phyloP scores from a whole-genome alignment of 2,329 filamentous ascomycete species.

The Colletotrichum karsti region DNA sequence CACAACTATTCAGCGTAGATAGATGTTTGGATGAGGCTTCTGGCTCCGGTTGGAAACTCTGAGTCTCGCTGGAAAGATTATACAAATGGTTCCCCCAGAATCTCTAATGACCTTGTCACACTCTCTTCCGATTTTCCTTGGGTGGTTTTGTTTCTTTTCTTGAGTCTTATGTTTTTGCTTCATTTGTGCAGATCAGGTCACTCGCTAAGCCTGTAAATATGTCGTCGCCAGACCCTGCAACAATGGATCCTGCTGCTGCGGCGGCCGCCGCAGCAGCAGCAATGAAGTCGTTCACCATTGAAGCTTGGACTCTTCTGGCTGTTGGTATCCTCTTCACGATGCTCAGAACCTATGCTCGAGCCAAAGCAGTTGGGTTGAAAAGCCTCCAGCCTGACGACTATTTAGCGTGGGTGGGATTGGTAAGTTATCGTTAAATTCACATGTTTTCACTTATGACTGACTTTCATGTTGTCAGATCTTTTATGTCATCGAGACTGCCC shows the following conservation, averaged over 20 bases:
- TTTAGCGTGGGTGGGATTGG: slow-evolving; percentile 43
- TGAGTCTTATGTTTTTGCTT: neutral
- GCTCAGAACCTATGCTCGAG: slow-evolving; percentile 45
- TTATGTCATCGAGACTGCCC: slow-evolving; percentile 52
- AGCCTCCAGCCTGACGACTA: slow-evolving; percentile 45
- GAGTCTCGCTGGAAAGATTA: neutral
- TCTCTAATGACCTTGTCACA: neutral
- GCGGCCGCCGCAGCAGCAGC: slow-evolving; percentile 33
- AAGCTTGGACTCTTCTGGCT: slow-evolving; percentile 44
- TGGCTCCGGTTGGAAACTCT: neutral
- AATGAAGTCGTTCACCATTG: slow-evolving; percentile 39
- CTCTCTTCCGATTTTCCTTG: neutral
- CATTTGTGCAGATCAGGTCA: neutral
- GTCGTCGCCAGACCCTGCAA: neutral
- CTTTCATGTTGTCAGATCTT: slow-evolving; percentile 47
- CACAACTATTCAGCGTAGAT: neutral
- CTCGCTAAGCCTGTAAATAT: neutral
- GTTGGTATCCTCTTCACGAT: slow-evolving; percentile 43
- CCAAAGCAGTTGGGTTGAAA: slow-evolving; percentile 40
- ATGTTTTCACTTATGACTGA: neutral
- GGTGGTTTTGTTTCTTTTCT: neutral
- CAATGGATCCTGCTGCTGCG: slow-evolving; percentile 30
- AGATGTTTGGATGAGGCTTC: neutral
- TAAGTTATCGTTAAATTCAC: slow-evolving; percentile 41
- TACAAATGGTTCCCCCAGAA: slow-evolving; percentile 1